phyloP scores from a whole-genome alignment of 2,329 filamentous ascomycete species.

The Fusarium secorum region DNA sequence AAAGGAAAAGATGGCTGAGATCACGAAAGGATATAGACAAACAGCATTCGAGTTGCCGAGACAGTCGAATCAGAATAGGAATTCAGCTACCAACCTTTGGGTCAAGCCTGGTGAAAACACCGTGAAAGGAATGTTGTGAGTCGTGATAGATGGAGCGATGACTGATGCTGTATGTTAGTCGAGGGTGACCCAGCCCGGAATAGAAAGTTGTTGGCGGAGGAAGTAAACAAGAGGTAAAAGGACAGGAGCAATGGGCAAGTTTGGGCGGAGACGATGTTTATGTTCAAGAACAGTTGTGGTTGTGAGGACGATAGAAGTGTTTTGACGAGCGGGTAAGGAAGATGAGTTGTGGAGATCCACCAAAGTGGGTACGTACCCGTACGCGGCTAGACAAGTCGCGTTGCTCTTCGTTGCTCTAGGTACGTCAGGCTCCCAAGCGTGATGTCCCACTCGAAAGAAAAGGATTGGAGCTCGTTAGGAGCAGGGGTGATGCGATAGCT shows the following conservation, averaged over 20 bases:
- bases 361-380: conserved; percentile 46
- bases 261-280: conserved; percentile 47
- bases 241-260: conserved; percentile 38
- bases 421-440: conserved; percentile 42
- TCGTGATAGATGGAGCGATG: conserved; percentile 40
- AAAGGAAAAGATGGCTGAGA: conserved; percentile 21
- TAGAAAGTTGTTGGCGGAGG: conserved; percentile 27
- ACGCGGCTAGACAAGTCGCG: conserved; percentile 42
- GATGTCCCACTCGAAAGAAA: conserved; percentile 40
- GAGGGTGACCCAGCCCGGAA: conserved; percentile 31
- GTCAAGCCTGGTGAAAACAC: conserved; percentile 46
- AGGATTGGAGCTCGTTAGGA: conserved; percentile 36
- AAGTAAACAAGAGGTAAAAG: conserved; percentile 38
- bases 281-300: conserved; percentile 44
- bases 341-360: conserved; percentile 37
- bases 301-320: conserved; percentile 48
- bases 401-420: conserved; percentile 46
- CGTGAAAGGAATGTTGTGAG: conserved; percentile 50
- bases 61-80: conserved; percentile 43
- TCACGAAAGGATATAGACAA: conserved; percentile 3
- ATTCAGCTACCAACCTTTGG: conserved; percentile 48
- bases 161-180: conserved; percentile 44
- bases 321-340: conserved; percentile 49
- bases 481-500: conserved; percentile 20
- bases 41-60: conserved; percentile 36